Percentiles rank a stretch among this genome's conserved stretches.
Conservation (phyloP, 2,329 filamentous ascomycete species). For the Trichoderma sp. region DNA sequence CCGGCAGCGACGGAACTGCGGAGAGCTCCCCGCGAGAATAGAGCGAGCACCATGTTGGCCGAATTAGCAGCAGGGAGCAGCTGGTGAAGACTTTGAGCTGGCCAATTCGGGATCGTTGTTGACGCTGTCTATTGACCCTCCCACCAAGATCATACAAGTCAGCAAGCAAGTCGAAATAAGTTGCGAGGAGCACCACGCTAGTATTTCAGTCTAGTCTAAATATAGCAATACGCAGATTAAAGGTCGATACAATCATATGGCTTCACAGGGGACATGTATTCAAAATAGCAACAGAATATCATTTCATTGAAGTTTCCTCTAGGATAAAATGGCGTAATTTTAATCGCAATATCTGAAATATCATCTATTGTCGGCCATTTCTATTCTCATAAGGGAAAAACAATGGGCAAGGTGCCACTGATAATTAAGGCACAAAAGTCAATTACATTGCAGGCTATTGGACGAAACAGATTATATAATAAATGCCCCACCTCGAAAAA, state of each 20-base stretch:
- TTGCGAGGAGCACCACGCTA: background rate
- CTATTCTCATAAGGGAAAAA: background rate
- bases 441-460: background rate
- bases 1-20: conserved; percentile 25
- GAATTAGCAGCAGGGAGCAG: background rate
- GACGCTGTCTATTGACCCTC: background rate
- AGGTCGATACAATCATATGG: background rate
- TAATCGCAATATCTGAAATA: background rate
- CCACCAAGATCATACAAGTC: conserved; percentile 13
- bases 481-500: background rate
- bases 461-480: background rate
- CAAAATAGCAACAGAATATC: background rate
- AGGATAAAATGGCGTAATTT: background rate
- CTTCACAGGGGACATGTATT: background rate
- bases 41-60: conserved; percentile 5
- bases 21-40: conserved; percentile 3
- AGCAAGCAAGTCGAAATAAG: conserved; percentile 4
- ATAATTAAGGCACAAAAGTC: background rate
- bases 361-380: background rate
- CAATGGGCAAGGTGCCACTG: background rate
- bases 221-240: background rate
- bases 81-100: conserved; percentile 5
- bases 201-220: background rate
- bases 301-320: background rate
- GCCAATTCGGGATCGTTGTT: conserved; percentile 8